Percentiles rank a stretch among this genome's conserved stretches.
These are phyloP conservation scores for Cordyceps militaris DNA, from an alignment of 2,329 filamentous ascomycete species.

Conservation along the genomic window DNA sequence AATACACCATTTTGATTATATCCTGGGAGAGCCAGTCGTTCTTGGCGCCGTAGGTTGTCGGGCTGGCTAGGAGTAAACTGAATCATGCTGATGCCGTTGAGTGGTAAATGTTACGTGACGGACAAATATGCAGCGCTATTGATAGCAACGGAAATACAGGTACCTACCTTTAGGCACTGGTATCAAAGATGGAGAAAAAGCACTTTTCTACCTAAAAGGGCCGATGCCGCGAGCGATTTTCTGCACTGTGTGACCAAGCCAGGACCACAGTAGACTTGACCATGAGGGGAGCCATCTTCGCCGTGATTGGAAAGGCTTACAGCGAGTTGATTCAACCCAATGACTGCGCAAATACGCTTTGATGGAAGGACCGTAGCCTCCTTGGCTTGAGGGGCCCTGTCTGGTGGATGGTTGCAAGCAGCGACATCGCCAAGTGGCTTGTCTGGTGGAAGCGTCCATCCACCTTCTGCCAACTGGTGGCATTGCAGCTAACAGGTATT, in stretches of 20 bases:
- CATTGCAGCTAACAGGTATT: no score
- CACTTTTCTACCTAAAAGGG: not conserved
- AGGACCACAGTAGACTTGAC: not conserved
- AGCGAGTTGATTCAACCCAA: not conserved
- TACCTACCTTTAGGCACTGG: not conserved
- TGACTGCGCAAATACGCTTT: not conserved
- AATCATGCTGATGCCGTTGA: not conserved
- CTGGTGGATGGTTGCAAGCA: not conserved
- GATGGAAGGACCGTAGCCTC: not conserved
- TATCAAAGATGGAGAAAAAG: not conserved
- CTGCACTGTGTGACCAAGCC: not conserved
- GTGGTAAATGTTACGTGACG: not conserved
- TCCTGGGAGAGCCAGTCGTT: no score
- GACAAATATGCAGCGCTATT: not conserved
- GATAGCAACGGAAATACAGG: not conserved
- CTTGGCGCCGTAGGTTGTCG: not conserved
- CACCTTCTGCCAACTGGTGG: no score
- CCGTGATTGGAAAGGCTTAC: not conserved
- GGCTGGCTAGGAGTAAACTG: not conserved
- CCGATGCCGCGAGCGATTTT: slow-evolving; percentile 10
- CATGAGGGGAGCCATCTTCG: not conserved
- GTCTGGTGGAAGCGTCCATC: not conserved
- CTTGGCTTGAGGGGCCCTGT: not conserved
- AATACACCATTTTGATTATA: not conserved
- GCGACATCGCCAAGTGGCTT: not conserved